A percentile compares a stretch with the other conserved stretches of the same genome.
Conservation (phyloP, 768 basidiomycete species). For the Sutorius australiensis region DNA sequence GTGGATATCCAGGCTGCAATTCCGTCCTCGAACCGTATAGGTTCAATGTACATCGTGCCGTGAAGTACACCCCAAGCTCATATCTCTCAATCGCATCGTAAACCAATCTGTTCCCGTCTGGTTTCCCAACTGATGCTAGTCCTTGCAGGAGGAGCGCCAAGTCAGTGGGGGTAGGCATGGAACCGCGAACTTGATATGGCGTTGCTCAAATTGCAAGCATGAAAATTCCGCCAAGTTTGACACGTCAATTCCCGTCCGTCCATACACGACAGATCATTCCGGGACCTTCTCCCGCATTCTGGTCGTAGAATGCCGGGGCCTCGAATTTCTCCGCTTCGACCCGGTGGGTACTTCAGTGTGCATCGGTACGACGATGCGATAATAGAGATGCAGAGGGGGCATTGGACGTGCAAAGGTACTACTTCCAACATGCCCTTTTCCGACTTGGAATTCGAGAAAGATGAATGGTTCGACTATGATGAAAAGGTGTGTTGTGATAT, state of each 20-base stretch:
- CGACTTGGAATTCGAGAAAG: conserved; percentile 51
- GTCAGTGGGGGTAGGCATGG: conserved; percentile 63
- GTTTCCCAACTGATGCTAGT: conserved; percentile 1
- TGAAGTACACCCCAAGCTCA: conserved; percentile 68
- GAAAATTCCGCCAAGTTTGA: conserved; percentile 84
- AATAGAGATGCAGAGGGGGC: conserved; percentile 48
- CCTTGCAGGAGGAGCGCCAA: conserved; percentile 58
- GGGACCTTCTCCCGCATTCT: conserved; percentile 63
- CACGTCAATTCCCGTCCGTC: conserved; percentile 38
- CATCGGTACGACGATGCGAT: not conserved
- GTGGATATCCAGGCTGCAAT: not conserved
- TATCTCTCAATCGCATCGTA: conserved; percentile 71
- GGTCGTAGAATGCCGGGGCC: conserved; percentile 78
- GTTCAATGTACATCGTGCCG: conserved; percentile 80
- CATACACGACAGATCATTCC: conserved; percentile 60
- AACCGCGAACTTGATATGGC: conserved; percentile 80
- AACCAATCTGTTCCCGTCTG: not conserved
- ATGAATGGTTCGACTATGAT: conserved; percentile 84
- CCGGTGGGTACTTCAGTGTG: conserved; percentile 46
- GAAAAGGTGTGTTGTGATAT: conserved; percentile 59
- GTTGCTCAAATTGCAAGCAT: conserved; percentile 70
- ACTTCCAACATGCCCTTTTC: conserved; percentile 53
- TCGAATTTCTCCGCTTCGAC: conserved; percentile 79
- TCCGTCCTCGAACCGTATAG: conserved; percentile 30
- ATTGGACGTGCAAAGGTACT: conserved; percentile 70